These are phyloP conservation scores for Plasmopara muralis DNA, from an alignment of 352 stramenopile species.

Conservation along the genomic window DNA sequence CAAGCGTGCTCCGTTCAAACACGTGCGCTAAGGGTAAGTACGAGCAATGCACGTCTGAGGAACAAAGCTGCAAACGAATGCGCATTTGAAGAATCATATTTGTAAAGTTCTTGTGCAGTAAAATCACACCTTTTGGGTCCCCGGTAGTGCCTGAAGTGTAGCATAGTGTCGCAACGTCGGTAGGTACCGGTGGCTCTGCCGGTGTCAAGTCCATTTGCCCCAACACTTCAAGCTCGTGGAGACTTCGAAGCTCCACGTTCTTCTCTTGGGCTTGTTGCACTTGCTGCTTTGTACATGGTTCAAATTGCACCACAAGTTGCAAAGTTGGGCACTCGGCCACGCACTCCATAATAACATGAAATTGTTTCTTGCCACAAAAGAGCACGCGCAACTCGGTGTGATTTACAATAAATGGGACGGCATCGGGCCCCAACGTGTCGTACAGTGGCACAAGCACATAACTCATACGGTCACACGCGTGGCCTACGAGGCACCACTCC, in stretches of 20 bases:
- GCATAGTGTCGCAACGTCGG: constrained; percentile 87
- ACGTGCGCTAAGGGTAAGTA: constrained; percentile 96
- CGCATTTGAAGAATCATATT: constrained; percentile 15
- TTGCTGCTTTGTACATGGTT: constrained; percentile 27
- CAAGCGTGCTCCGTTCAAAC: constrained; percentile 89
- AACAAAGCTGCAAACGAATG: constrained; percentile 15
- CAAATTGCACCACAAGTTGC: constrained; percentile 34
- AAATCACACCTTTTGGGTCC: constrained; percentile 91
- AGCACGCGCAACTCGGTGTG: constrained; percentile 44
- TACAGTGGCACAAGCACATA: constrained; percentile 51
- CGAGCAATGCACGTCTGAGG: constrained; percentile 85
- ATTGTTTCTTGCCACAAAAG: constrained; percentile 40
- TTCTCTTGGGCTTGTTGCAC: constrained; percentile 12
- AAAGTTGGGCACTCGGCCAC: constrained; percentile 26
- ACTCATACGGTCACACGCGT: constrained; percentile 40
- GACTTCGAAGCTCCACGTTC: constrained; percentile 27
- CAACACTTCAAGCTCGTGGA: constrained; percentile 23
- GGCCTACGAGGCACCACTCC: constrained; percentile 36
- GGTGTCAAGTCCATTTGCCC: constrained; percentile 20
- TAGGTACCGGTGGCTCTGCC: constrained; percentile 26
- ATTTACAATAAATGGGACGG: constrained; percentile 47
- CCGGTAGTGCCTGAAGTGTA: constrained; percentile 92
- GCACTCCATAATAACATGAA: constrained; percentile 32
- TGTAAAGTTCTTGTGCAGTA: constrained; percentile 75
- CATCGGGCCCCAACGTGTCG: constrained; percentile 45